Base-by-base conservation (phyloP, 1,284 basidiomycete genomes). In the Ceratobasidium sp. region DNA sequence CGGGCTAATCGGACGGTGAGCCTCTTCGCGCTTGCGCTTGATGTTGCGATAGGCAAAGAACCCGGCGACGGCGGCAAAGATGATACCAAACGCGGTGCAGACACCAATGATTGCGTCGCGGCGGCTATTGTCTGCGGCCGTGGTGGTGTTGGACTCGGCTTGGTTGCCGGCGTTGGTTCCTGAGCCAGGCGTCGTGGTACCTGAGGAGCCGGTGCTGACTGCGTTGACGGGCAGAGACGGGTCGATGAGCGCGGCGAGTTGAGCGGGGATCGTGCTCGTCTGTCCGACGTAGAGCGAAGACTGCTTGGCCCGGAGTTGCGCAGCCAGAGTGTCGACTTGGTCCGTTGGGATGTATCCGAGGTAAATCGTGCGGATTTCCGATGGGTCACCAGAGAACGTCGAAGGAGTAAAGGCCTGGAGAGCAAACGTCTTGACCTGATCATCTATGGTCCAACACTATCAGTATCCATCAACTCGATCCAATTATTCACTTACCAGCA, bases 31-130 rank as follows among this genome's bases (percentile, higher is more conserved):
- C 47, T 84, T 83, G 71, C 86, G 82, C 77, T 87, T 85, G 76
- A 85, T 78, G 6, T 85, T 84, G 65, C 86, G 83, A 73, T 84
- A 85, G 27, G 84, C 79, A 68, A 92, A 85, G 80, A 86, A 89
- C 13, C 79, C 82, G 34, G 91, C 82, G 31, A 91, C 85, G 34
- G 89, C 75, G 22, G 91, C 73, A 0, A 89, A 87, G 70, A 92
- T 84, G 4, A 83, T 88, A 32, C 90, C 91, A 17, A 93, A 83
- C 1, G 89, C 86, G 38, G 82, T 86, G 72, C 91, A 89, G 8
- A 93, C 89, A 35, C 91, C 91, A 70, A 93, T 91, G 75, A 93
- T 91, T 6, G 89, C 89, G 72, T 92, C 85, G 75, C 88, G 84
- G 6, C 91, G 81, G 15, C 83, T 80, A 52, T 79, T 79, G 58